Base-by-base conservation (phyloP, 2,329 filamentous ascomycete genomes). In the Coniochaeta sp. region DNA sequence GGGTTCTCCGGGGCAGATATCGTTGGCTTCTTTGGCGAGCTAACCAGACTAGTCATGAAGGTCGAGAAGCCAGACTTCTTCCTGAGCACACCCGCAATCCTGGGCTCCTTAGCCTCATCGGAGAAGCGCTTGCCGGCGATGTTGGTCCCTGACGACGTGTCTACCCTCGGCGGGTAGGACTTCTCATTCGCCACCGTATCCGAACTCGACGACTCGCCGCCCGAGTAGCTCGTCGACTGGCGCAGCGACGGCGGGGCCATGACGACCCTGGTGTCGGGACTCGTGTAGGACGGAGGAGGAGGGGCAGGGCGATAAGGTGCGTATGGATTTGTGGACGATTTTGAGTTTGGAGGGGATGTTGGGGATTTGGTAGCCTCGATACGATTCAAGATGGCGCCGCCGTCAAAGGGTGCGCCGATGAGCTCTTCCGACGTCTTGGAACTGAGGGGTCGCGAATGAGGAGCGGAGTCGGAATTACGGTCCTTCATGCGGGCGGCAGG, bases 1-100 rank as follows among this genome's bases (percentile, higher is more conserved):
- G 95, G 95, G 69, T 99, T 98, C 75, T 96, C 93, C 59, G 95
- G 95, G 40, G 92, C 91, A n/a, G 95, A 98, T 69, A 99, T 99
- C 74, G 93, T 86, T 55, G 95, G 91, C 65, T 92, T 91, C 74
- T 93, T 90, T 59, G 90, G 92, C 38, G 92, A 93, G 65, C 90
- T 89, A 62, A 96, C 87, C 62, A 88, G 72, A 72, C 88, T 93
- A 73, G 88, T 93, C 79, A 96, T 87, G 69, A 96, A 92, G 66
- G 88, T 90, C 17, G 90, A 92, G 71, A 96, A 91, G 61, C 90
- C 91, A 58, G 89, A 90, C 79, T 96, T 96, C 78, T 96, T 96
- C 69, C 90, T 84, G 63, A 87, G 74, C 63, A 87, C 78, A 62
- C 76, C 75, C 3, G 80, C 77, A 17, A 80, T 77, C 69, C 86